Percentiles rank a stretch among this genome's conserved stretches.
These are phyloP conservation scores for Calonectria henricotiae DNA, from an alignment of 2,329 filamentous ascomycete genomes.

Conservation along the genomic window DNA sequence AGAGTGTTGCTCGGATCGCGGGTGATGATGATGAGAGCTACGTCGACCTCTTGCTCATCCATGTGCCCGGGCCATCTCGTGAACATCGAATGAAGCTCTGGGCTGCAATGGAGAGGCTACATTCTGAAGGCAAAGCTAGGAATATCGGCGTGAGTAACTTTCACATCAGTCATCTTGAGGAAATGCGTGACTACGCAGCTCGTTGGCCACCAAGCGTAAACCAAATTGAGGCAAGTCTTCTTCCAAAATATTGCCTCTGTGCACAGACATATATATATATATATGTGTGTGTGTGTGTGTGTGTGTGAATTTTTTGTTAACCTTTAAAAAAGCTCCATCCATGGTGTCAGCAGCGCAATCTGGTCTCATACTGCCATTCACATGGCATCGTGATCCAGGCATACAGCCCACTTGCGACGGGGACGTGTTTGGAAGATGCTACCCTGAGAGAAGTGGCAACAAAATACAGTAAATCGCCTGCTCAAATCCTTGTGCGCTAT, in stretches of 20 bases:
- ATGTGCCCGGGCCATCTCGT: conserved; percentile 73
- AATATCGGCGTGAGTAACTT: conserved; percentile 84
- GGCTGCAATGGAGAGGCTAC: conserved; percentile 76
- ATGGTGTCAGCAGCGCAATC: conserved; percentile 73
- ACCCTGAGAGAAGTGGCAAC: conserved; percentile 71
- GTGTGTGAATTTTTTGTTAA: conserved; percentile 1
- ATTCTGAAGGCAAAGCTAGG: conserved; percentile 73
- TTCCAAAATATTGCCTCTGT: too few relatives aligned
- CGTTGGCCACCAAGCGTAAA: conserved; percentile 81
- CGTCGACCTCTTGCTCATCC: conserved; percentile 81
- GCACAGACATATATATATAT: too few relatives aligned
- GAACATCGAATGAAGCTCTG: conserved; percentile 75
- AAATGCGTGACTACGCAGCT: conserved; percentile 77
- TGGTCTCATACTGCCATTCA: conserved; percentile 77
- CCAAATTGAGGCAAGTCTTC: conserved; percentile 76
- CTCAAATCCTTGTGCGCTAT: conserved; percentile 80
- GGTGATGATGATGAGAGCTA: conserved; percentile 71
- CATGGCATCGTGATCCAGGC: conserved; percentile 76
- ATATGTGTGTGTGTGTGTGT: too few relatives aligned
- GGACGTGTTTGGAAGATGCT: conserved; percentile 65
- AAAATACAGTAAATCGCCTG: conserved; percentile 74
- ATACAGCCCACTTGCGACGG: conserved; percentile 60
- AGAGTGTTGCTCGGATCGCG: conserved; percentile 76
- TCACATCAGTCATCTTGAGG: conserved; percentile 78
- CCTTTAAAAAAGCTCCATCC: conserved; percentile 76